Evolutionary conservation across 805 yeast genomes (phyloP).

Genomic region (Yarrowia sp.): DNA sequence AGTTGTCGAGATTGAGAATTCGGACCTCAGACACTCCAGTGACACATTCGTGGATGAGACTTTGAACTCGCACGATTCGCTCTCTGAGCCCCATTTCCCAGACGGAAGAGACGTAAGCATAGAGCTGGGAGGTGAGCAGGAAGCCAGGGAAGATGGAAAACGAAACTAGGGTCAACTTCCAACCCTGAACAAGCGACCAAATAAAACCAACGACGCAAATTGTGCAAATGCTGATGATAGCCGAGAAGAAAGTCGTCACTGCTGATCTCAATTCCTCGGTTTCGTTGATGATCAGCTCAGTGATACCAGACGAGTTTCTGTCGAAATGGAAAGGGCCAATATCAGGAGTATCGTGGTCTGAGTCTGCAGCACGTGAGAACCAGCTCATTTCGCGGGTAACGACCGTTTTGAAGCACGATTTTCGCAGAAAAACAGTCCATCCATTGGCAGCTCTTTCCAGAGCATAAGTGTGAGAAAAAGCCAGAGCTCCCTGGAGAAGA

Average conservation of each 20-base stretch:
- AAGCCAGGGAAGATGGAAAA: conserved; percentile 75
- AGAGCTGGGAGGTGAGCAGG: conserved; percentile 58
- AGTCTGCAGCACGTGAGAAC: conserved; percentile 48
- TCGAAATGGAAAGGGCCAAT: conserved; percentile 41
- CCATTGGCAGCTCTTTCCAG: conserved; percentile 68
- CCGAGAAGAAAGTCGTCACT: conserved; percentile 66
- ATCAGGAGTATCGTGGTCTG: conserved; percentile 7
- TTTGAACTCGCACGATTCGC: conserved; percentile 43
- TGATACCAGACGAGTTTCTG: conserved; percentile 58
- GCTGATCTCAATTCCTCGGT: conserved; percentile 75
- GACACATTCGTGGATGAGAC: conserved; percentile 58
- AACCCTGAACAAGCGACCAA: conserved; percentile 82
- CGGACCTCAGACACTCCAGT: conserved; percentile 68
- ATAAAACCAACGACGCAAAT: conserved; percentile 66
- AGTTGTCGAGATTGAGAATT: conserved; percentile 58
- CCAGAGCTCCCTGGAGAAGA: conserved; percentile 63
- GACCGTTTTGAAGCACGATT: conserved; percentile 57
- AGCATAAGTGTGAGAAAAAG: conserved; percentile 59
- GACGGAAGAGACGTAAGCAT: conserved; percentile 59
- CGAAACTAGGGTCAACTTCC: conserved; percentile 88
- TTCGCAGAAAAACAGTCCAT: conserved; percentile 67
- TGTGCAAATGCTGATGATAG: conserved; percentile 60
- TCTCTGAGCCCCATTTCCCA: conserved; percentile 68
- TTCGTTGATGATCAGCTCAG: conserved; percentile 79
- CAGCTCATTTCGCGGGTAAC: conserved; percentile 60